Percentiles rank a stretch among this genome's conserved stretches.
phyloP scores from a whole-genome alignment of 805 yeast genomes.

The Tetrapisispora namnaoensis region DNA sequence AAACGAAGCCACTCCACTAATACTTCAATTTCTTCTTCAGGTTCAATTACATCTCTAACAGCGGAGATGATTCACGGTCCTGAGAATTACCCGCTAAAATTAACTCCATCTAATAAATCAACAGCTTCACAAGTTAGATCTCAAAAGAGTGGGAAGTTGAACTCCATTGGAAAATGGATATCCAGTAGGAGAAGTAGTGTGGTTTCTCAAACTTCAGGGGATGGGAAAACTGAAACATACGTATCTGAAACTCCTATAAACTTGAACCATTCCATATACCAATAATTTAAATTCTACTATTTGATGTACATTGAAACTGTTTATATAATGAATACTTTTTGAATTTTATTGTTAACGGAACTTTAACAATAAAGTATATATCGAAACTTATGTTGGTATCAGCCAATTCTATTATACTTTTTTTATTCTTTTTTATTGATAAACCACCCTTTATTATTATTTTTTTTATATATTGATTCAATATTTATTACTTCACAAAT shows the following conservation, averaged over 20 bases:
- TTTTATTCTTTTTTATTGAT: too few species aligned
- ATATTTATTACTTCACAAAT: too few species aligned
- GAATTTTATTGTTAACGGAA: too few species aligned
- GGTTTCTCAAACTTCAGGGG: neutral
- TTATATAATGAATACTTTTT: too few species aligned
- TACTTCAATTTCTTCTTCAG: neutral
- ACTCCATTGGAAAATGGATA: conserved; percentile 1
- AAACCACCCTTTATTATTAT: too few species aligned
- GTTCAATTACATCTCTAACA: neutral
- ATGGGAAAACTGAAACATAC: neutral
- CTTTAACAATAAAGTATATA: too few species aligned
- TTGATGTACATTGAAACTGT: too few species aligned
- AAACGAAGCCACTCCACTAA: neutral
- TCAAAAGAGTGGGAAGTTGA: neutral
- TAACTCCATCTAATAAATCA: neutral
- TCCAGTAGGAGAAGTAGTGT: conserved; percentile 1
- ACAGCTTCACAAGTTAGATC: neutral
- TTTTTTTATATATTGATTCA: too few species aligned
- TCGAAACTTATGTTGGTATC: too few species aligned
- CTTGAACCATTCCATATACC: conserved; percentile 38
- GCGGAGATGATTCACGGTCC: neutral
- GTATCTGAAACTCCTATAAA: conserved; percentile 3
- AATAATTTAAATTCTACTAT: neutral
- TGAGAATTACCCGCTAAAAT: neutral
- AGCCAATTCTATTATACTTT: too few species aligned